Base-by-base conservation (phyloP, 2,329 filamentous ascomycete genomes). In the Neoascochyta sp. region DNA sequence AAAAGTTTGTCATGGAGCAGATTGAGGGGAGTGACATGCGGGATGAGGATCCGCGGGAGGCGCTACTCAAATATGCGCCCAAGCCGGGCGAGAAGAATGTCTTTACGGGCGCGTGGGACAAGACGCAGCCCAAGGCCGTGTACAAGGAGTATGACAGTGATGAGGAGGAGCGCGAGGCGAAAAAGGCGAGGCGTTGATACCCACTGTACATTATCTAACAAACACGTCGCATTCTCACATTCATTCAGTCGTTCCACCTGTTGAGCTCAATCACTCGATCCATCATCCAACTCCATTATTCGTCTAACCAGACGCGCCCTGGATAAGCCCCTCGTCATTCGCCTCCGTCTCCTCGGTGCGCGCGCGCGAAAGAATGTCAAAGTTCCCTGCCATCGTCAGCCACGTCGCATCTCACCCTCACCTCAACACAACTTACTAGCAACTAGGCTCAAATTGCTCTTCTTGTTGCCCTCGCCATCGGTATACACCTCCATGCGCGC, bases 31-130 rank as follows among this genome's bases (percentile, higher is more conserved):
- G 87, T 41, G 81, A 79, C 41, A 94, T 98, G 86, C 74, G 94
- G 26, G 89, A 98, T 63, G 92, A 98, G 62, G 92, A 98, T 67
- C 92, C 92, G 0, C 74, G 92, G 43, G 92, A 95, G 64, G 92
- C 92, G 24, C 68, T 98, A 54, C 68, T 98, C 38, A 95, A 93
- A 68, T 98, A 96, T 70, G 90, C 88, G 20, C 86, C 94, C 32
- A 82, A 93, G 57, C 88, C 89, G 9, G 80, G 94, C 64, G 90
- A 86, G 58, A 89, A 96, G 58, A 90, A 89, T 1, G 75, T 95
- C 51, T 98, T 96, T 57, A 98, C 92, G 16, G 86, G 85, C 47
- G 92, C 89, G 10, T 98, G 88, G 85, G 84, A 83, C 56, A 75
- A 83, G 49, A 96, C 88, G 20, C 90, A 96, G 66, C 92, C 92